Evolutionary conservation across 2,329 filamentous ascomycete species (phyloP).

Genomic region (Lachnellula arida): DNA sequence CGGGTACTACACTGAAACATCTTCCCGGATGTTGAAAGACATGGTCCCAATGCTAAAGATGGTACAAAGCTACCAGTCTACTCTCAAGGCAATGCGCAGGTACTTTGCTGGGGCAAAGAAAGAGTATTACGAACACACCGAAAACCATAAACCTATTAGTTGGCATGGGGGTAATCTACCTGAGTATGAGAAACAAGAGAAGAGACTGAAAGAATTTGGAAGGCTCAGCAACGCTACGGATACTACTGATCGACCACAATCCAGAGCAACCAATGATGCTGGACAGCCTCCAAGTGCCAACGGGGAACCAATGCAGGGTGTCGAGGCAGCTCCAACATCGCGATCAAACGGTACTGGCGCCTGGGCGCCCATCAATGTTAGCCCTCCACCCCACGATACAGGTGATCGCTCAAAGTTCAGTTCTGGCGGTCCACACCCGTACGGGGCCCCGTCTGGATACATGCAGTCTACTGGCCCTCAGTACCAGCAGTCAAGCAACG

Average conservation of each 20-base stretch:
- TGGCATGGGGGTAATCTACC: slow-evolving; percentile 46
- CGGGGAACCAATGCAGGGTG: slow-evolving; percentile 29
- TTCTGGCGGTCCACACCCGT: slow-evolving; percentile 15
- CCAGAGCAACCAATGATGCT: slow-evolving; percentile 27
- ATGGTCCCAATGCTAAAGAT: slow-evolving; percentile 51
- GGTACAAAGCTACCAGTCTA: slow-evolving; percentile 51
- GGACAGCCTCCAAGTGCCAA: slow-evolving; percentile 16
- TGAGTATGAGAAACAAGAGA: slow-evolving; percentile 48
- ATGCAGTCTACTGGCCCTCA: not conserved
- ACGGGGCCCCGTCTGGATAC: slow-evolving; percentile 8
- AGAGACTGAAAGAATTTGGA: slow-evolving; percentile 51
- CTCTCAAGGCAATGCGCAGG: slow-evolving; percentile 48
- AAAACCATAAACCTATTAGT: slow-evolving; percentile 9
- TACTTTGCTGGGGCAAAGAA: slow-evolving; percentile 49
- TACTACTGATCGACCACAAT: slow-evolving; percentile 19
- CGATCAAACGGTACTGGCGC: slow-evolving; percentile 19
- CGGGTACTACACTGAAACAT: slow-evolving; percentile 35
- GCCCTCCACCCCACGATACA: slow-evolving; percentile 17
- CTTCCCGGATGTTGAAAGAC: slow-evolving; percentile 45
- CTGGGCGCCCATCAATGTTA: slow-evolving; percentile 28
- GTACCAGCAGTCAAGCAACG: slow-evolving; percentile 25
- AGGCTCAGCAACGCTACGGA: slow-evolving; percentile 23
- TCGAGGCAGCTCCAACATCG: slow-evolving; percentile 21
- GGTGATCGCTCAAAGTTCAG: slow-evolving; percentile 23
- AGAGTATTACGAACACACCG: slow-evolving; percentile 39